Evolutionary conservation across 306 rosid genomes (phyloP).

Genomic region (Quercus bicolor): DNA sequence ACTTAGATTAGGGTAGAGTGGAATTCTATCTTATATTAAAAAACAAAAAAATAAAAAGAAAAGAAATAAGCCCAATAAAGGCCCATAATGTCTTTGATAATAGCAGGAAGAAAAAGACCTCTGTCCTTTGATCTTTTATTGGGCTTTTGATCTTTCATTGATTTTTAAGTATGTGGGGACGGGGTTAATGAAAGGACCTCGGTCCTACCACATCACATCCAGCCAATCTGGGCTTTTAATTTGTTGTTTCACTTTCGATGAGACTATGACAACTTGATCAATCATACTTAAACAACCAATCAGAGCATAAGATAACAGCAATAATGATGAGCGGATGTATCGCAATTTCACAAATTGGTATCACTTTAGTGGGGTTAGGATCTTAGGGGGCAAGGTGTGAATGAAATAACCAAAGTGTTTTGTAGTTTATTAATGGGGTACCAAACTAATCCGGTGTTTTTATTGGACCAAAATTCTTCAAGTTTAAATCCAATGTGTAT

Average conservation of each 20-base stretch:
- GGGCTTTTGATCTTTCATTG: slow-evolving; percentile 12
- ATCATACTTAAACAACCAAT: background rate
- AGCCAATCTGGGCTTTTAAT: background rate
- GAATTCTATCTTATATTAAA: too few relatives aligned
- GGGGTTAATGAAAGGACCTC: background rate
- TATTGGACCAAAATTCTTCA: too few relatives aligned
- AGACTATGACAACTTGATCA: background rate
- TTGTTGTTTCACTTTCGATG: background rate
- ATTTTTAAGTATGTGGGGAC: slow-evolving; percentile 8
- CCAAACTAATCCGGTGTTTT: background rate
- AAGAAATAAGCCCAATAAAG: slow-evolving; percentile 1
- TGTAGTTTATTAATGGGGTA: background rate
- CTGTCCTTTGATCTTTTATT: too few relatives aligned
- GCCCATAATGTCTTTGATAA: slow-evolving; percentile 13
- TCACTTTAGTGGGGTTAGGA: background rate
- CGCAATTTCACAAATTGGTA: background rate
- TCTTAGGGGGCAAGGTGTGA: background rate
- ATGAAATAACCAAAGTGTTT: background rate
- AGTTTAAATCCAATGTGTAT: too few relatives aligned
- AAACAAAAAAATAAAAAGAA: too few relatives aligned
- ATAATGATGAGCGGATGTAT: background rate
- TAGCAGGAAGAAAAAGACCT: background rate
- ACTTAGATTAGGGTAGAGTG: too few relatives aligned
- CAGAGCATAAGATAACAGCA: background rate
- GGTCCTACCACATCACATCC: slow-evolving; percentile 5